These are phyloP conservation scores for Apodospora peruviana DNA, from an alignment of 495 filamentous ascomycete genomes.

Conservation along the genomic window DNA sequence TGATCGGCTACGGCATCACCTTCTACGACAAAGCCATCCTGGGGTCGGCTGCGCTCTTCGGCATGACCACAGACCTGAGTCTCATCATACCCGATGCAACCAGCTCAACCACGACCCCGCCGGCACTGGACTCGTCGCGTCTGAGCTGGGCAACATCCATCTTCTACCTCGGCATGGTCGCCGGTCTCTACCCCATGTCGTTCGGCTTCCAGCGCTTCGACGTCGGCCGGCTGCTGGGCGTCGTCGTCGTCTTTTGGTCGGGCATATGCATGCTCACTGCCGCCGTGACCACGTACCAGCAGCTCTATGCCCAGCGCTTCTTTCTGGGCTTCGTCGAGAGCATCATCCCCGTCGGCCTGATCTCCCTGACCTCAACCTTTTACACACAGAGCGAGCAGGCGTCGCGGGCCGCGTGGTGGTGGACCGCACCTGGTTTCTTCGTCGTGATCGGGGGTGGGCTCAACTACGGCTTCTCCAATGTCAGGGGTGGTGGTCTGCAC, in stretches of 20 bases:
- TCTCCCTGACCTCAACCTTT: conserved; percentile 50
- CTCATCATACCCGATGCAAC: conserved; percentile 43
- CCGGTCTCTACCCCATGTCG: conserved; percentile 67
- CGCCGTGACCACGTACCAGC: conserved; percentile 56
- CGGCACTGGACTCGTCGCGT: conserved; percentile 53
- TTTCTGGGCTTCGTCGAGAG: conserved; percentile 60
- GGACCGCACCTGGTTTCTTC: conserved; percentile 49
- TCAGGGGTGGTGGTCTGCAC: conserved; percentile 46
- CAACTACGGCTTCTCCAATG: conserved; percentile 55
- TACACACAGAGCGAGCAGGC: conserved; percentile 52
- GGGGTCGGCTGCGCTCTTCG: conserved; percentile 65
- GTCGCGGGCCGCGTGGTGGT: conserved; percentile 29
- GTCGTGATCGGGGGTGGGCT: conserved; percentile 42
- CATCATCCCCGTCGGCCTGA: conserved; percentile 41
- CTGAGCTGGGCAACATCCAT: conserved; percentile 71
- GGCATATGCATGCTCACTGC: conserved; percentile 63
- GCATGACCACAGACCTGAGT: conserved; percentile 64
- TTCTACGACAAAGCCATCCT: conserved; percentile 79
- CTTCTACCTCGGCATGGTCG: conserved; percentile 77
- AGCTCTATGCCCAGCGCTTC: conserved; percentile 58
- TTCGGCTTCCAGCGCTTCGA: conserved; percentile 62
- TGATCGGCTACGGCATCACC: conserved; percentile 65
- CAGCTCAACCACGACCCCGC: conserved; percentile 36
- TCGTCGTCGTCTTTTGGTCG: conserved; percentile 62
- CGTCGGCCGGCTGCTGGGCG: conserved; percentile 55